These are phyloP conservation scores for Cladophialophora immunda DNA, from an alignment of 2,329 filamentous ascomycete genomes.

Conservation along the genomic window DNA sequence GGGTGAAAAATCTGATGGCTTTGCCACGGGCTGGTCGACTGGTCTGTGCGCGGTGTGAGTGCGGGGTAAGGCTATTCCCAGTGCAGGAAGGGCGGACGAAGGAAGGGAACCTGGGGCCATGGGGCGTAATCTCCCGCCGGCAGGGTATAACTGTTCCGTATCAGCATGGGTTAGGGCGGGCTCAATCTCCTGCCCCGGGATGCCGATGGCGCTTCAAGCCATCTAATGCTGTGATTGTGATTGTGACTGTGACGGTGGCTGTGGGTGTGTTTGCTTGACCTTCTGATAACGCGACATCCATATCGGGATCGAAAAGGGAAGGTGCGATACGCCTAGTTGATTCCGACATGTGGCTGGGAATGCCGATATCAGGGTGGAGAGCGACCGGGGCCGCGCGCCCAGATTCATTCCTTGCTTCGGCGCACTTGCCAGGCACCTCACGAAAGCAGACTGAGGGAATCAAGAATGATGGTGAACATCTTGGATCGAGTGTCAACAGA, in stretches of 20 bases:
- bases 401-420: neutral
- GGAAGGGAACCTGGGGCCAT: neutral
- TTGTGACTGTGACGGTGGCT: neutral
- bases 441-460: neutral
- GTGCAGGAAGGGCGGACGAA: conserved; percentile 24
- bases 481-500: neutral
- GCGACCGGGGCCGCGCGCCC: conserved; percentile 8
- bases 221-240: neutral
- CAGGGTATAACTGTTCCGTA: neutral
- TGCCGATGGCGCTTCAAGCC: neutral
- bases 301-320: conserved; percentile 7
- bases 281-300: conserved; percentile 3
- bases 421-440: neutral
- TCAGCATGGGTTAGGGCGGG: neutral
- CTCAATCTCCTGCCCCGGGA: neutral
- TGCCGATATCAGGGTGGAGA: conserved; percentile 1
- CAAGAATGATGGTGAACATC: neutral
- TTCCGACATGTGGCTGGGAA: conserved; percentile 15
- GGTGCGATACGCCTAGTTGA: conserved; percentile 12
- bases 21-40: neutral
- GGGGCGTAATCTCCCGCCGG: conserved; percentile 1
- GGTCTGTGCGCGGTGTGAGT: conserved; percentile 10
- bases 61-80: conserved; percentile 38
- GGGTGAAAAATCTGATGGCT: conserved; percentile 14
- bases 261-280: neutral